Percentiles rank a stretch among this genome's conserved stretches.
Conservation (phyloP, 306 rosid species). For the Purshia tridentata region DNA sequence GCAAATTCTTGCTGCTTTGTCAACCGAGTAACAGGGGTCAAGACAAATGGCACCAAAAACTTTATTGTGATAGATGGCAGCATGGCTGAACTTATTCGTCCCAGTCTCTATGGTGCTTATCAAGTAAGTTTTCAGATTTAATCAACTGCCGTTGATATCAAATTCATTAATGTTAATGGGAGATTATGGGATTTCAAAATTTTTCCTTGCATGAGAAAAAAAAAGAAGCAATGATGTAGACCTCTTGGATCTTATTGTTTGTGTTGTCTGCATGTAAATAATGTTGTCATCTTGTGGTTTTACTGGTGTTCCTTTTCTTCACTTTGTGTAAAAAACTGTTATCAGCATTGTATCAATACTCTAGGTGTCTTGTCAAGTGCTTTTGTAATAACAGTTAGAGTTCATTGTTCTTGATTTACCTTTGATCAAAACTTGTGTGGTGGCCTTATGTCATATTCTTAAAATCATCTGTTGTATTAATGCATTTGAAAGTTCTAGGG, state of each 20-base stretch:
- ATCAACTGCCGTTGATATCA: constrained; percentile 11
- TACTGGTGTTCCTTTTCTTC: background rate
- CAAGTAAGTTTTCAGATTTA: constrained; percentile 52
- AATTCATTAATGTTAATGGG: background rate
- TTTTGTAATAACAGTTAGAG: background rate
- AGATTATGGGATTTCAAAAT: background rate
- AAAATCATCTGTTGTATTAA: background rate
- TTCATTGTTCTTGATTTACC: background rate
- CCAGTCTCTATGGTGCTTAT: constrained; percentile 94
- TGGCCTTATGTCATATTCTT: background rate
- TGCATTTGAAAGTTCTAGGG: background rate
- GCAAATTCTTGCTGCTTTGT: constrained; percentile 94
- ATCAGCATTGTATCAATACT: background rate
- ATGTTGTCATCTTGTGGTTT: background rate
- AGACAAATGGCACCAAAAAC: constrained; percentile 92
- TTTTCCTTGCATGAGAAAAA: background rate
- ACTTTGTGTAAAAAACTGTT: background rate
- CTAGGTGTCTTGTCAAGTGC: background rate
- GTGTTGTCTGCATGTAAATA: background rate
- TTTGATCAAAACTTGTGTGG: background rate
- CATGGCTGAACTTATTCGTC: constrained; percentile 98
- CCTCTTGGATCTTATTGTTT: background rate
- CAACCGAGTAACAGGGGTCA: constrained; percentile 90
- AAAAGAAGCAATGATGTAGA: background rate
- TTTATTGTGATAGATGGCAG: constrained; percentile 94